phyloP scores from a whole-genome alignment of 164 flowering plant genomes.

The Malania oleifera region DNA sequence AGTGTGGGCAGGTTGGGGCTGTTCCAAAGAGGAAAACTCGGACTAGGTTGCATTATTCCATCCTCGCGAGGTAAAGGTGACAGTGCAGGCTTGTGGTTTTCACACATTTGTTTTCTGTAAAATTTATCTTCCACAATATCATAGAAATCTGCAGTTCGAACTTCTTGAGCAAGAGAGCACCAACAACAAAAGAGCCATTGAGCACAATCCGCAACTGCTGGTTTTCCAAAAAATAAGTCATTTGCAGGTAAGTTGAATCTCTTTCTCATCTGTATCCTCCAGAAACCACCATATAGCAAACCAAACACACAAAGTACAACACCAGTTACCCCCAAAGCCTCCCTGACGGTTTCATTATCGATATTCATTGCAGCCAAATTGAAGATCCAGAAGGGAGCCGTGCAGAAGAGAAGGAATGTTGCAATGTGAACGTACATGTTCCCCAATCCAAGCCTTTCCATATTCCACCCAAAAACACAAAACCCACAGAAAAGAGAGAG shows the following conservation, averaged over 20 bases:
- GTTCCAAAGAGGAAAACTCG: conserved; percentile 20
- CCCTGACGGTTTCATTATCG: conserved; percentile 52
- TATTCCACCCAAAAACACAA: conserved; percentile 97
- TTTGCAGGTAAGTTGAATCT: conserved; percentile 69
- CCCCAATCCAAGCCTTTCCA: conserved; percentile 96
- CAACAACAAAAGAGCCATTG: conserved; percentile 93
- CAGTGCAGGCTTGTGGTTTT: conserved; percentile 6
- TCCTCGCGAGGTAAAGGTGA: conserved; percentile 40
- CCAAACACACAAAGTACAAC: conserved; percentile 72
- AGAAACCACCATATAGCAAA: conserved; percentile 90
- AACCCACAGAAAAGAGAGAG: conserved; percentile 79
- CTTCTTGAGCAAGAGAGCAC: conserved; percentile 96
- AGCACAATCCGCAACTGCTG: conserved; percentile 65
- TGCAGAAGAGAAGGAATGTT: conserved; percentile 75
- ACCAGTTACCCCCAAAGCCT: conserved; percentile 57
- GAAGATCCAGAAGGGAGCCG: conserved; percentile 90
- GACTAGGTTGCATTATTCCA: conserved; percentile 17
- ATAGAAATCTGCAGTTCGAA: conserved; percentile 72
- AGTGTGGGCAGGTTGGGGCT: conserved; percentile 14
- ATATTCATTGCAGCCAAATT: conserved; percentile 77
- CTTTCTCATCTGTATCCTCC: conserved; percentile 97
- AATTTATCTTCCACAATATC: conserved; percentile 69
- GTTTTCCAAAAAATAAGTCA: conserved; percentile 52
- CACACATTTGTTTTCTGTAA: conserved; percentile 28
- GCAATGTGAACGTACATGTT: conserved; percentile 96